A percentile compares a stretch with the other conserved stretches of the same genome.
These are phyloP conservation scores for Pugionium cornutum DNA, from an alignment of 345 rosid species.

Conservation along the genomic window DNA sequence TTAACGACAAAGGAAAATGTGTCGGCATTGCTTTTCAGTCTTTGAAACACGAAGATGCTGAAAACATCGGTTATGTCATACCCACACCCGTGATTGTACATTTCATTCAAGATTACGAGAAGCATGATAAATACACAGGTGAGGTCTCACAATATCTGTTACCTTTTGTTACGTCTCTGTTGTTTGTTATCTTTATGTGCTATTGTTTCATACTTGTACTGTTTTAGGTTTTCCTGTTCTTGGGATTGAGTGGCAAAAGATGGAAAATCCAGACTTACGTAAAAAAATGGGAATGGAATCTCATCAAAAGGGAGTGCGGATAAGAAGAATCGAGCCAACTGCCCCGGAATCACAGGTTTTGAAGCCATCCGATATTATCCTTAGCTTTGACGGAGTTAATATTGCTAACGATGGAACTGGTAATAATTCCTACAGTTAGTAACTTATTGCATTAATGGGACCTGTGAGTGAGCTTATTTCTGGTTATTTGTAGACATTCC, in stretches of 20 bases:
- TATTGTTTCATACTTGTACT: constrained; percentile 24
- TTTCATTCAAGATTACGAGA: constrained; percentile 86
- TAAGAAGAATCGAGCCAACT: constrained; percentile 92
- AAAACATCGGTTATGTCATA: constrained; percentile 91
- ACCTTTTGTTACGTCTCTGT: not conserved
- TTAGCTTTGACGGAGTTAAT: constrained; percentile 80
- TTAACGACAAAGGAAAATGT: constrained; percentile 83
- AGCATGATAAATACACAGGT: constrained; percentile 88
- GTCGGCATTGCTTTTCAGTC: constrained; percentile 99
- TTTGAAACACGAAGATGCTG: constrained; percentile 87
- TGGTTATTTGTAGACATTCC: not conserved
- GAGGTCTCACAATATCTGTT: not conserved
- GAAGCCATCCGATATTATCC: constrained; percentile 83
- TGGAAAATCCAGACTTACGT: constrained; percentile 93
- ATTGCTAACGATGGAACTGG: constrained; percentile 98
- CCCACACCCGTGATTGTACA: constrained; percentile 92
- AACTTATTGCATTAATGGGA: not conserved
- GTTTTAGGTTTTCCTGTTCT: constrained; percentile 78
- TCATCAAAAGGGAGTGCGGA: constrained; percentile 85
- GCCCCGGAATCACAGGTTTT: constrained; percentile 80
- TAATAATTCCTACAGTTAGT: constrained; percentile 30
- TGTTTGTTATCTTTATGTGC: constrained; percentile 18
- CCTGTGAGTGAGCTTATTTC: not conserved
- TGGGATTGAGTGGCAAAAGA: constrained; percentile 99
- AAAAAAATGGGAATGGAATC: constrained; percentile 77